phyloP scores from a whole-genome alignment of 2,329 filamentous ascomycete species.

The Fusarium annulatum region DNA sequence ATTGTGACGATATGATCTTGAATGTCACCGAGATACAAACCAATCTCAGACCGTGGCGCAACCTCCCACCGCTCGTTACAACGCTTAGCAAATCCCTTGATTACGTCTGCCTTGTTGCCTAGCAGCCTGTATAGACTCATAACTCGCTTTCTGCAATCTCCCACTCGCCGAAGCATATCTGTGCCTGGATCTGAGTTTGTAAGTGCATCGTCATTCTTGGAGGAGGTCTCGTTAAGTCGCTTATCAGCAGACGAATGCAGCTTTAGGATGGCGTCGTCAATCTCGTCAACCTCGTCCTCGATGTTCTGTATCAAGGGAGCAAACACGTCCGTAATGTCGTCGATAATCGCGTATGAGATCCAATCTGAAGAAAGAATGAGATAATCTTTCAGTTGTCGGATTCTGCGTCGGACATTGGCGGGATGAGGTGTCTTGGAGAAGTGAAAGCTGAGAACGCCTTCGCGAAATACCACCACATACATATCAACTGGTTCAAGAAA shows the following conservation, averaged over 20 bases:
- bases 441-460: conserved; percentile 96
- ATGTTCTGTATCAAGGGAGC: conserved; percentile 91
- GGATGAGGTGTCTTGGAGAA: conserved; percentile 96
- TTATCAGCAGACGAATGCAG: conserved; percentile 74
- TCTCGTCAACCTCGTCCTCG: conserved; percentile 96
- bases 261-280: conserved; percentile 89
- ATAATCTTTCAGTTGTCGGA: conserved; percentile 94
- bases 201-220: conserved; percentile 60
- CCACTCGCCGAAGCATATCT: conserved; percentile 92
- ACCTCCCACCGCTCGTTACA: conserved; percentile 99
- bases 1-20: conserved; percentile 99
- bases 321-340: conserved; percentile 98
- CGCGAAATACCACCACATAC: conserved; percentile 96
- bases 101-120: conserved; percentile 98
- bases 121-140: conserved; percentile 94
- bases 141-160: conserved; percentile 95
- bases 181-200: conserved; percentile 63
- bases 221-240: conserved; percentile 54
- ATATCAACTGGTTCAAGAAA: conserved; percentile 97
- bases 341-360: conserved; percentile 98
- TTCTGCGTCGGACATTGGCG: conserved; percentile 92
- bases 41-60: conserved; percentile 93
- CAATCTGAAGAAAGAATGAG: conserved; percentile 93
- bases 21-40: conserved; percentile 97
- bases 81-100: conserved; percentile 97